phyloP scores from a whole-genome alignment of 1,284 basidiomycete genomes.

The Ganoderma meredithae region DNA sequence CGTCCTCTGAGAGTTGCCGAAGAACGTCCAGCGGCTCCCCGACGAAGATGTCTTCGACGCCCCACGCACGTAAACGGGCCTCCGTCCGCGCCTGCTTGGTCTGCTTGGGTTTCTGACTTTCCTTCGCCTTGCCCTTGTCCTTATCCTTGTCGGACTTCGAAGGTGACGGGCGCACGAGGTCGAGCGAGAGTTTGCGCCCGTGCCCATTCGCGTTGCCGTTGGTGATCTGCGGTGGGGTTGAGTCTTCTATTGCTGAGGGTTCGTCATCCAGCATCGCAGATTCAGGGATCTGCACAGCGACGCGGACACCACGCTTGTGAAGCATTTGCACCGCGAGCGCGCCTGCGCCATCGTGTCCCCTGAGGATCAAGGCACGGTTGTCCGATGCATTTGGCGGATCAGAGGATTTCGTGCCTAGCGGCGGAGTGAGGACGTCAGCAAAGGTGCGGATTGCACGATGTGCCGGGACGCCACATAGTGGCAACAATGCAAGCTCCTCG shows the following conservation, averaged over 20 bases:
- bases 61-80: constrained; percentile 65
- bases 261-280: constrained; percentile 40
- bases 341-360: constrained; percentile 80
- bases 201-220: constrained; percentile 5
- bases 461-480: constrained; percentile 78
- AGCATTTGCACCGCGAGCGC: constrained; percentile 82
- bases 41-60: constrained; percentile 71
- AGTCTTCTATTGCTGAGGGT: constrained; percentile 19
- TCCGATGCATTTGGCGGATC: constrained; percentile 16
- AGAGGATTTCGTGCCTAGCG: constrained; percentile 22
- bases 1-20: constrained; percentile 58
- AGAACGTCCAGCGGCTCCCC: constrained; percentile 63
- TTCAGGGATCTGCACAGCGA: constrained; percentile 72
- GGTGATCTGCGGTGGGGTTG: constrained; percentile 5
- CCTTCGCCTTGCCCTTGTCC: constrained; percentile 28
- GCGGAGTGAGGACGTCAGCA: constrained; percentile 36
- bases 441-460: constrained; percentile 79
- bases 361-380: constrained; percentile 66
- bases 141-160: constrained; percentile 27
- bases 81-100: constrained; percentile 48
- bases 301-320: constrained; percentile 64
- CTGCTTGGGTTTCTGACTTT: constrained; percentile 9
- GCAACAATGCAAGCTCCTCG: constrained; percentile 83
- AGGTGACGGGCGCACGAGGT: constrained; percentile 18
- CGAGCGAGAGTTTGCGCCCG: constrained; percentile 23